Conservation (phyloP, 345 rosid species). For the Psidium guajava region DNA sequence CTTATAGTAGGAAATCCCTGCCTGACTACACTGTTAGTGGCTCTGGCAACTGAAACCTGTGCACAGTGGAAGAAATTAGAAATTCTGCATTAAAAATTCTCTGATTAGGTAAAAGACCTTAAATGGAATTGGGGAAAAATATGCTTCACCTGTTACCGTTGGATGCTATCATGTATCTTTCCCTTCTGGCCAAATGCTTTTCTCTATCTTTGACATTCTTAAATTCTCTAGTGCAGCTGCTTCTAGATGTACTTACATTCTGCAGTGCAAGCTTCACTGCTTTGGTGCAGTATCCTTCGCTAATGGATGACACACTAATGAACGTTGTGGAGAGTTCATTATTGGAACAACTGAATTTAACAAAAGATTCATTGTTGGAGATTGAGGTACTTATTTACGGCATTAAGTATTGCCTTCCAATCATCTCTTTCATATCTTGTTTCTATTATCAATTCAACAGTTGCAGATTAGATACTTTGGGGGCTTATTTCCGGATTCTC, state of each 20-base stretch:
- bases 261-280: conserved; percentile 46
- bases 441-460: not conserved
- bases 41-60: not conserved
- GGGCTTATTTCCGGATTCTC: not conserved
- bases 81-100: not conserved
- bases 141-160: not conserved
- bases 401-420: not conserved
- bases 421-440: not conserved
- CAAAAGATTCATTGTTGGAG: conserved; percentile 33
- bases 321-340: conserved; percentile 40
- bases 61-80: not conserved
- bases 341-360: conserved; percentile 49
- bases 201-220: conserved; percentile 2
- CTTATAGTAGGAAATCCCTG: not conserved
- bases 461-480: not conserved
- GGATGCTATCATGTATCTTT: not conserved
- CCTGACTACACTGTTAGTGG: not conserved
- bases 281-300: conserved; percentile 27
- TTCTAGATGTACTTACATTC: conserved; percentile 47
- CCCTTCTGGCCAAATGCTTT: not conserved
- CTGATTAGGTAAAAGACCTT: not conserved
- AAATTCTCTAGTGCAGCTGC: conserved; percentile 49
- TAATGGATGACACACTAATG: conserved; percentile 20
- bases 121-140: not conserved
- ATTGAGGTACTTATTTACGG: conserved; percentile 41